Base-by-base conservation (phyloP, 2,329 filamentous ascomycete species). In the Sporothrix pallida region DNA sequence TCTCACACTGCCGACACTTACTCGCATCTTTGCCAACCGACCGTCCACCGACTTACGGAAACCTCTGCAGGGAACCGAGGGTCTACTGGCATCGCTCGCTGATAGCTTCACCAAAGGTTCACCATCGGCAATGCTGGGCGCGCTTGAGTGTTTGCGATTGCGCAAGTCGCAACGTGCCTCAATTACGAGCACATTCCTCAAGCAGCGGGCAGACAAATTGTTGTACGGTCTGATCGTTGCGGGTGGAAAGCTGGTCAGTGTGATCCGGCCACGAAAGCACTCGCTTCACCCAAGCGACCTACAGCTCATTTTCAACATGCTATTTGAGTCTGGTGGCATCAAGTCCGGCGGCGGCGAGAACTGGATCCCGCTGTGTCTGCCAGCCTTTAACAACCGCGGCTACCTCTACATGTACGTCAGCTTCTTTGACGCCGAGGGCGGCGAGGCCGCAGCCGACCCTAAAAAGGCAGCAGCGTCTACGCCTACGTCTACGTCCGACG, bases 351-450 rank as follows among this genome's bases (percentile, higher is more conserved):
- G 87, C 54, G 96, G 95, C 44, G 96, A 99, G 82, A 98, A 95
- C 78, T 99, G 96, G 96, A 95, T 98, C 67, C 96, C 96, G 0
- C 87, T 99, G 7, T 99, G 96, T 79, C 87, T 99, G 2, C 97
- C 96, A 0, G 95, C 95, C 5, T 99, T 99, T 84, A 99, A 99
- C 83, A 98, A 94, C 81, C 93, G 91, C 70, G 97, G 96, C 37
- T 99, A 97, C 80, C 87, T 99, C 1, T 98, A 99, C 84, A 98
- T 99, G 94, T 99, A 98, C 80, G 96, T 99, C 80, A 97, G 93
- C 84, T 99, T 98, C 81, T 88, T 99, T 75, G 90, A 93, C 26
- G 60, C 54, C 60, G 82, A 86, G 31, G 84, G 84, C 82, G 75
- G 50, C 81, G 63, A 46, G 9, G 37, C 31, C 31, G 31, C 31